Evolutionary conservation across 208 protist species (phyloP).

Genomic region (Trypanosoma theileri): DNA sequence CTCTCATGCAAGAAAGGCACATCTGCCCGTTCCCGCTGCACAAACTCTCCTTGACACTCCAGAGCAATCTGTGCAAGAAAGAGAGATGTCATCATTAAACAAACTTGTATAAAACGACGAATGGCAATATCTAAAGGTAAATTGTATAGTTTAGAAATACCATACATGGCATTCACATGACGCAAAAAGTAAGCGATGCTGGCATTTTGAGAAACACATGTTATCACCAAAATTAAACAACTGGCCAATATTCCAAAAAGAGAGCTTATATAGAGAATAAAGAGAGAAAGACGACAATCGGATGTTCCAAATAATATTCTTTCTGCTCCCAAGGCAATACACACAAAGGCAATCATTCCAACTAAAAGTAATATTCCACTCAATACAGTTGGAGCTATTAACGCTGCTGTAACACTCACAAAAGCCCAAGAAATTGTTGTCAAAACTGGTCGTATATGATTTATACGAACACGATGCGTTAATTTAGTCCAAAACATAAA

Average conservation of each 20-base stretch:
- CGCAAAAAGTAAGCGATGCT: not conserved
- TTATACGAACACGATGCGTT: not conserved
- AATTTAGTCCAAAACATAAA: slow-evolving; percentile 17
- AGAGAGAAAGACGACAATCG: not conserved
- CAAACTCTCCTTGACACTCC: slow-evolving; percentile 9
- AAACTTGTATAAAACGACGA: slow-evolving; percentile 22
- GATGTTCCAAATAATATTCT: slow-evolving; percentile 2
- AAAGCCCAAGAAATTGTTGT: slow-evolving; percentile 19
- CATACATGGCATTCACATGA: slow-evolving; percentile 20
- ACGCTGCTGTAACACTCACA: slow-evolving; percentile 12
- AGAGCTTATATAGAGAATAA: slow-evolving; percentile 6
- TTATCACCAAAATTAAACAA: slow-evolving; percentile 14
- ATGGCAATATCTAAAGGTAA: slow-evolving; percentile 17
- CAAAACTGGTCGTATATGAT: slow-evolving; percentile 11
- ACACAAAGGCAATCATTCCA: slow-evolving; percentile 16
- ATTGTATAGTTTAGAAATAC: slow-evolving; percentile 19
- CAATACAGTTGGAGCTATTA: slow-evolving; percentile 20
- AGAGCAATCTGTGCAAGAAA: slow-evolving; percentile 21
- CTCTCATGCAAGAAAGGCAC: slow-evolving; percentile 4
- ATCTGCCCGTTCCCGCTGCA: not conserved
- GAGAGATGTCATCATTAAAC: slow-evolving; percentile 22
- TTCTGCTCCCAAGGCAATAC: slow-evolving; percentile 2
- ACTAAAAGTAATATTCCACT: slow-evolving; percentile 14
- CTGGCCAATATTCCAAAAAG: not conserved
- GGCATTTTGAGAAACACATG: slow-evolving; percentile 24